These are phyloP conservation scores for Cutaneotrichosporon spelunceum DNA, from an alignment of 1,284 basidiomycete genomes.

Conservation along the genomic window DNA sequence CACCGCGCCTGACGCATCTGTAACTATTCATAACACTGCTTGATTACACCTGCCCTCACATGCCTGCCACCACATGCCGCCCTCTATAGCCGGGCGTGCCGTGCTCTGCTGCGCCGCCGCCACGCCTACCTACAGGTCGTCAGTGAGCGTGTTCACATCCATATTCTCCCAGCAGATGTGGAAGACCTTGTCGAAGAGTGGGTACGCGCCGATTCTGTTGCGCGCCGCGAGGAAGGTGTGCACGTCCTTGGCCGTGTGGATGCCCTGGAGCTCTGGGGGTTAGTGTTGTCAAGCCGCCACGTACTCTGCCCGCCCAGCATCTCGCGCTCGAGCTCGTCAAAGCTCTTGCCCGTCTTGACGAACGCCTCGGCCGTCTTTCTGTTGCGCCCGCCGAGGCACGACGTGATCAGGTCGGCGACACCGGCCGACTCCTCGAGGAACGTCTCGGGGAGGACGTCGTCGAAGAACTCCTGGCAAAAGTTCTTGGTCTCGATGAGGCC, in stretches of 20 bases:
- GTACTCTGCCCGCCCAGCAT: conserved; percentile 59
- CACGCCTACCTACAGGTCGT: conserved; percentile 14
- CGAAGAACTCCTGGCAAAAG: conserved; percentile 58
- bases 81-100: conserved; percentile 6
- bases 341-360: conserved; percentile 54
- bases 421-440: conserved; percentile 57
- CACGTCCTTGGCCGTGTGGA: conserved; percentile 55
- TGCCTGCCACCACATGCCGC: not conserved
- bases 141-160: conserved; percentile 20
- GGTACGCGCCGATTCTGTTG: conserved; percentile 55
- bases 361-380: conserved; percentile 55
- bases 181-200: conserved; percentile 57
- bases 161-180: conserved; percentile 50
- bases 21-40: conserved; percentile 1
- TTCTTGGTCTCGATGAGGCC: conserved; percentile 56
- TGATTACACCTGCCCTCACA: not conserved
- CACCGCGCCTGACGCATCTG: no score
- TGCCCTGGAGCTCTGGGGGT: conserved; percentile 54
- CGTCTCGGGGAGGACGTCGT: conserved; percentile 56
- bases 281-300: conserved; percentile 18
- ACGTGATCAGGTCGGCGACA: conserved; percentile 60
- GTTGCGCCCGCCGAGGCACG: conserved; percentile 59
- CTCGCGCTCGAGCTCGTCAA: conserved; percentile 57
- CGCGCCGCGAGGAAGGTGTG: conserved; percentile 56
- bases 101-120: not conserved